Conservation (phyloP, 2,329 filamentous ascomycete genomes). For the Botrytis porri region DNA sequence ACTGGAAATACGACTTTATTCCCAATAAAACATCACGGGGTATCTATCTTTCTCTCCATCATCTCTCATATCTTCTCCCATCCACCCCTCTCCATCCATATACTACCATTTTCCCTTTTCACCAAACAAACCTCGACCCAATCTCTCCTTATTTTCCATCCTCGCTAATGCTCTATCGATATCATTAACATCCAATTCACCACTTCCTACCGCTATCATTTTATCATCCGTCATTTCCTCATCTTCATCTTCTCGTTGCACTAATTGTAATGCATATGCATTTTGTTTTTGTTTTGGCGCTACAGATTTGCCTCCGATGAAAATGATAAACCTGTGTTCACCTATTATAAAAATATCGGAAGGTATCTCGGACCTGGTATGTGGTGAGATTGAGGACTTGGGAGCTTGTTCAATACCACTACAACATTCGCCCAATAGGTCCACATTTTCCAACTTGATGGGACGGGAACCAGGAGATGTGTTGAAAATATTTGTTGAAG, state of each 20-base stretch:
- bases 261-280: constrained; percentile 26
- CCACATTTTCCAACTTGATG: constrained; percentile 35
- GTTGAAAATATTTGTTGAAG: constrained; percentile 32
- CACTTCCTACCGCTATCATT: constrained; percentile 15
- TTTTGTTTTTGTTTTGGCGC: constrained; percentile 13
- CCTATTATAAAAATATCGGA: constrained; percentile 36
- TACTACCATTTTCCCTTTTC: constrained; percentile 45
- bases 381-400: constrained; percentile 17
- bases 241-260: constrained; percentile 29
- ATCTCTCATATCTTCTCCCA: constrained; percentile 20
- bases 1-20: constrained; percentile 5
- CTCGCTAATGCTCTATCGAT: constrained; percentile 59
- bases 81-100: constrained; percentile 23
- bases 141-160: constrained; percentile 44
- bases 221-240: constrained; percentile 16
- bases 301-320: constrained; percentile 25
- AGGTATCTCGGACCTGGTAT: constrained; percentile 20
- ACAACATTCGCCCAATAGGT: constrained; percentile 38
- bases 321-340: constrained; percentile 36
- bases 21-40: constrained; percentile 3
- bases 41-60: constrained; percentile 14
- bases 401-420: constrained; percentile 35
- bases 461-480: constrained; percentile 28
- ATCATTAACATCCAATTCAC: constrained; percentile 58
- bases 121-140: constrained; percentile 25